Evolutionary conservation across 2,329 filamentous ascomycete species (phyloP), one percentile per base, ranked within the genome.

Genomic region (Neurospora sp.): DNA sequence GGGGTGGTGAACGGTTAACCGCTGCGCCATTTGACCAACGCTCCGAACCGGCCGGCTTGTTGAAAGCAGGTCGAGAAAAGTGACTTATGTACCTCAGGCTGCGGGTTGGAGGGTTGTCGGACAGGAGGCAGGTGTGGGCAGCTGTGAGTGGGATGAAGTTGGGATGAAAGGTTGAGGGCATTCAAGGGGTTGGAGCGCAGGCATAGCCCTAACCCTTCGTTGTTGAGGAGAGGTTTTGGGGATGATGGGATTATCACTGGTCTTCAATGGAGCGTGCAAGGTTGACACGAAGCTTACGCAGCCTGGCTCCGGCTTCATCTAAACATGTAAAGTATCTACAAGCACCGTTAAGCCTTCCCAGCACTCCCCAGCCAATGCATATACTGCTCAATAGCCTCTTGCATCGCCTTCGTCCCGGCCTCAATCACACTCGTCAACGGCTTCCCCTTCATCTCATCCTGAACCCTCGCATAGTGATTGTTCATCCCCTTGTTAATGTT

Each of bases 401-500:
- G 83, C 83, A 85, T 85, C 15, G 77, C 78, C 38, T 79, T 74
- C 0, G 82, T 84, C 11, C 82, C 82, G 2, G 80, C 80, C 76
- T 85, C 83, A 36, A 84, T 84, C 46, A 84, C 81, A 66, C 76
- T 80, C 23, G 83, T 84, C 72, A 84, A 75, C 19, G 83, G 82
- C 76, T 82, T 82, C 1, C 81, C 82, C 39, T 75, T 74, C 81
- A 83, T 83, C 77, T 83, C 80, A 70, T 81, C 77, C 77, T 83
- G 81, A 46, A 81, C 80, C 5, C 76, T 76, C 4, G 80, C 80
- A 70, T 83, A 84, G 74, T 84, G 81, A 70, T 82, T 82, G 74
- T 84, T 84, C 81, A 85, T 82, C 66, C 82, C 82, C 77, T 84
- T 83, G 77, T 85, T 85, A 77, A 85, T 83, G 73, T 85, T 85